Evolutionary conservation across 2,329 filamentous ascomycete species (phyloP), one percentile per base, ranked within the genome.

Genomic region (Apiospora pterosperma): DNA sequence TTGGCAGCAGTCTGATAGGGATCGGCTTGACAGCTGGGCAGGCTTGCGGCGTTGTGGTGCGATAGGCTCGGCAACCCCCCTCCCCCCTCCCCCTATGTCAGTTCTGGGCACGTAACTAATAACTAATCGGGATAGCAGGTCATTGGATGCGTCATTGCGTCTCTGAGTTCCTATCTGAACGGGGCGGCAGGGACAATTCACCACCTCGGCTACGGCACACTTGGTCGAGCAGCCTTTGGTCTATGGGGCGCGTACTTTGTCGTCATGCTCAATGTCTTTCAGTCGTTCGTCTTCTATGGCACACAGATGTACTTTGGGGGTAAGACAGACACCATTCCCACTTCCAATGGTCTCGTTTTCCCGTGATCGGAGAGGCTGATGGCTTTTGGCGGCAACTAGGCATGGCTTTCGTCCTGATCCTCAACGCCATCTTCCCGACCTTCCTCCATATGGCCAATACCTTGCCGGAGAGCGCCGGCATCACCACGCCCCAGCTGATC

Each of bases 401-500:
- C 36, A 67, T 67, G 65, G 66, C 66, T 16, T 65, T 67, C 59
- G 66, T 67, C 36, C 61, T 67, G 36, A 67, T 67, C 42, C 62
- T 67, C 12, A 67, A 67, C 48, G 59, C 66, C 34, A 62, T 67
- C 21, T 67, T 64, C 48, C 64, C 66, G 6, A 61, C 48, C 39
- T 65, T 67, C 62, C 59, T 67, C 16, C 36, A 38, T 8, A 61
- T 67, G 62, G 42, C 66, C 42, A 67, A 67, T 38, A 67, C 66
- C 25, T 60, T 67, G 8, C 64, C 66, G 0, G 64, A 42, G n/a
- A 60, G 61, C 28, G 63, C 66, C 8, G 66, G 64, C n/a, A 75
- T 78, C 38, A 77, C 76, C 0, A 76, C 72, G 6, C 67, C 71
- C 23, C 70, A 71, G 42, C 69, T 78, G 67, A 55, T 76, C 38